Base-by-base conservation (phyloP, 2,329 filamentous ascomycete genomes). In the Fusarium odoratissimum region DNA sequence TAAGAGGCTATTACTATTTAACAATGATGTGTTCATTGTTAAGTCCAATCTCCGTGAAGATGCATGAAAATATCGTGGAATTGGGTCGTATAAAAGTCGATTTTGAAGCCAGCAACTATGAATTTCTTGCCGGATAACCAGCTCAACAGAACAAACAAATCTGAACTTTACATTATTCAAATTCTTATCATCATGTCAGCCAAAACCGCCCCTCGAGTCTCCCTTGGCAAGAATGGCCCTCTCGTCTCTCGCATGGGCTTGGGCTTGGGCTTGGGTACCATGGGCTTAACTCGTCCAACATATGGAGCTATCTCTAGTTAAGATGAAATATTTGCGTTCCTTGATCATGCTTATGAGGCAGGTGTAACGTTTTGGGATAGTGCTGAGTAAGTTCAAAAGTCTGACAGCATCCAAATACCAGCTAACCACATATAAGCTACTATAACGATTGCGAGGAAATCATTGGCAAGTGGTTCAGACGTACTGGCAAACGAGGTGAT, bases 231-330 rank as follows among this genome's bases (percentile, higher is more conserved):
- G 66, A 81, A 86, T 73, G 87, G 87, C 31, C 87, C 86, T 1
- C 69, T 82, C 31, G 83, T 90, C 31, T 82, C 84, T 5, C 82
- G 81, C 13, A 71, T 88, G 1, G 88, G 87, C 10, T 84, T 87
- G 28, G 87, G 88, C 17, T 25, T 88, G 1, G 88, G 87, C 10
- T 84, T 87, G 28, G 87, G 88, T 16, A 78, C 84, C 14, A 89
- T 90, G 85, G 86, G 86, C 4, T 62, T 82, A 21, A 59, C 12
- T 5, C 71, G 60, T 25, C 45, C 30, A 6, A 60, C 56, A 33
- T 76, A 76, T 45, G 73, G 73, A n/a, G 37, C 61, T 23, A 80
- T 78, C 4, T 75, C 81, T 49, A 77, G 83, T 4, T 86, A 88
- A 38, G 77, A 81, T 10, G 85, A 88, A 68, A 84, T 86, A 17